A percentile compares a stretch with the other conserved stretches of the same genome.
Evolutionary conservation across 2,329 filamentous ascomycete species (phyloP).

Genomic region (Cladophialophora yegresii): DNA sequence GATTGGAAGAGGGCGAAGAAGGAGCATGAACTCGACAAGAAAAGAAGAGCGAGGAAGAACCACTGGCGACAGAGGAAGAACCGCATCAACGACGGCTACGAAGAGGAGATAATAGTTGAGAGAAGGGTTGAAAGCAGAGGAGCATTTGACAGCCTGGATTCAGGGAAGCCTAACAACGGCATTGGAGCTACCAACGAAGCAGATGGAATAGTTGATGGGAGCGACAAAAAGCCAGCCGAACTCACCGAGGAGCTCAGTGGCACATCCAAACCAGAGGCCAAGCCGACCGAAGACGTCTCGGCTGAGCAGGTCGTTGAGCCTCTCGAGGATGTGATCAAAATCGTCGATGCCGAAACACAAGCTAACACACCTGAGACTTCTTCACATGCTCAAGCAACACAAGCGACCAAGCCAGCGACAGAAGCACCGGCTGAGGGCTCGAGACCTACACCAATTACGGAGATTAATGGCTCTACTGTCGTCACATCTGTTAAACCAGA

Average conservation of each 20-base stretch:
- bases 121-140: not conserved
- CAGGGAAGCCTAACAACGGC: not conserved
- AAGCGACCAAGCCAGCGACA: not conserved
- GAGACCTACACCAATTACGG: constrained; percentile 37
- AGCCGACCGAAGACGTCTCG: constrained; percentile 26
- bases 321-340: constrained; percentile 36
- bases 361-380: constrained; percentile 15
- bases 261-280: not conserved
- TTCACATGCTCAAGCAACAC: not conserved
- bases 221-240: not conserved
- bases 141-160: not conserved
- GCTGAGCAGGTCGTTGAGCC: constrained; percentile 38
- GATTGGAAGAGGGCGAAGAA: constrained; percentile 48
- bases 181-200: not conserved
- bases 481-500: constrained; percentile 15
- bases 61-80: constrained; percentile 38
- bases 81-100: constrained; percentile 3
- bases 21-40: constrained; percentile 43
- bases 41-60: constrained; percentile 40
- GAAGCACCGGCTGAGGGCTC: not conserved
- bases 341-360: constrained; percentile 31
- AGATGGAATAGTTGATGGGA: not conserved
- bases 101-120: not conserved
- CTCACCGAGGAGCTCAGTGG: not conserved
- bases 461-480: constrained; percentile 37